These are phyloP conservation scores for Penicillium verrucosum DNA, from an alignment of 2,329 filamentous ascomycete genomes.

Conservation along the genomic window DNA sequence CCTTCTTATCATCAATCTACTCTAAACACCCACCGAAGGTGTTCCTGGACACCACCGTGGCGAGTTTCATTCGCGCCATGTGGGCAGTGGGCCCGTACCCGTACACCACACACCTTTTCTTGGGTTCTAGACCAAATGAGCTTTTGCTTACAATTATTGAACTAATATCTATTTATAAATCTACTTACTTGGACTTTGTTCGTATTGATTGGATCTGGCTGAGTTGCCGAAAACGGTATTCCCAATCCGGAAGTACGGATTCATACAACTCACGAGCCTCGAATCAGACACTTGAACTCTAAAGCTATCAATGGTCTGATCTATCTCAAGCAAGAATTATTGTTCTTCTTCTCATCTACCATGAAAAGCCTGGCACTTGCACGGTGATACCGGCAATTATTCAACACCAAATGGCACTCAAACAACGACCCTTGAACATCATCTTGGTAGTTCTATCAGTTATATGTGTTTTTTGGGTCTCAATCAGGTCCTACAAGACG, in stretches of 20 bases:
- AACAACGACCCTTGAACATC: not conserved
- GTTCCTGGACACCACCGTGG: not conserved
- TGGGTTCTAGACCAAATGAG: not conserved
- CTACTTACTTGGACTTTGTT: not conserved
- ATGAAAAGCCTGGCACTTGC: not conserved
- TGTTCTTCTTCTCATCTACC: not conserved
- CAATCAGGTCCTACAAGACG: not conserved
- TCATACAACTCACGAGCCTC: not conserved
- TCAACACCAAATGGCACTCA: not conserved
- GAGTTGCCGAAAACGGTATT: not conserved
- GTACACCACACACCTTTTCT: not conserved
- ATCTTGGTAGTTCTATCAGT: not conserved
- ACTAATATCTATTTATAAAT: not conserved
- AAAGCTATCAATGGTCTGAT: not conserved
- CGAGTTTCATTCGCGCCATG: not conserved
- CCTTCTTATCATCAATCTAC: not conserved
- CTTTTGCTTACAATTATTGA: not conserved
- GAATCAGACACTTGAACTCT: not conserved
- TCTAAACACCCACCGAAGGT: not conserved
- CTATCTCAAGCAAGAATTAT: not conserved
- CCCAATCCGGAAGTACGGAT: constrained; percentile 5
- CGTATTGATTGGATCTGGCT: not conserved
- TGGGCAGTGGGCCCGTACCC: not conserved
- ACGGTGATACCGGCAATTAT: not conserved
- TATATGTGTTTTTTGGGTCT: not conserved